Evolutionary conservation across 192 early-diverging fungal genomes (phyloP).

Genomic region (Podila epicladia): DNA sequence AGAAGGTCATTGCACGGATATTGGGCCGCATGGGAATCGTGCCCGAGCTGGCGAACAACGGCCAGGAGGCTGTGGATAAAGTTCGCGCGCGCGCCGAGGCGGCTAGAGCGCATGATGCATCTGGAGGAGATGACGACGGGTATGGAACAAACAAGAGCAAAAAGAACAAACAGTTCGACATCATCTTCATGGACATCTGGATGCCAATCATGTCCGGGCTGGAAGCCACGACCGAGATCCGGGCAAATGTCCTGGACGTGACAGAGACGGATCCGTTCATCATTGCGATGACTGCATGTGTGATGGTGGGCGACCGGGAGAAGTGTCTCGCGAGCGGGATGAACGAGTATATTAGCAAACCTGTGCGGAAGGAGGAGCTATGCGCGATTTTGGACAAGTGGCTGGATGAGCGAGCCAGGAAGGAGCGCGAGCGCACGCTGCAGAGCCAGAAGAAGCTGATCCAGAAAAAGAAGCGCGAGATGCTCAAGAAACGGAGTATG

Average conservation of each 20-base stretch:
- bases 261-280: constrained; percentile 22
- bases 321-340: constrained; percentile 56
- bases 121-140: not conserved
- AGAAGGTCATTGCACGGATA: constrained; percentile 50
- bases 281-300: constrained; percentile 49
- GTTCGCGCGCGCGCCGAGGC: constrained; percentile 31
- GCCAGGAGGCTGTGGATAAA: constrained; percentile 50
- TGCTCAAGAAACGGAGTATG: constrained; percentile 29
- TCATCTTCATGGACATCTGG: constrained; percentile 53
- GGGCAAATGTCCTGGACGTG: constrained; percentile 28
- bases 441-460: constrained; percentile 11
- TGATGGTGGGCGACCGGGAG: constrained; percentile 47
- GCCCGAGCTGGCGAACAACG: constrained; percentile 49
- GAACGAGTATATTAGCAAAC: constrained; percentile 63
- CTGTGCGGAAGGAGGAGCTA: constrained; percentile 58
- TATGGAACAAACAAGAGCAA: not conserved
- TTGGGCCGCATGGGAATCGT: constrained; percentile 43
- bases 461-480: constrained; percentile 25
- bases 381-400: constrained; percentile 29
- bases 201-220: constrained; percentile 53
- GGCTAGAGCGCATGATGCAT: not conserved
- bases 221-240: constrained; percentile 43
- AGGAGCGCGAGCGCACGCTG: constrained; percentile 12
- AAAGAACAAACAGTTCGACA: constrained; percentile 40
- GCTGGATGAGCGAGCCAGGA: constrained; percentile 27